Evolutionary conservation across 306 rosid genomes (phyloP), one percentile per base, ranked within the genome.

Genomic region (Fragaria vesca): DNA sequence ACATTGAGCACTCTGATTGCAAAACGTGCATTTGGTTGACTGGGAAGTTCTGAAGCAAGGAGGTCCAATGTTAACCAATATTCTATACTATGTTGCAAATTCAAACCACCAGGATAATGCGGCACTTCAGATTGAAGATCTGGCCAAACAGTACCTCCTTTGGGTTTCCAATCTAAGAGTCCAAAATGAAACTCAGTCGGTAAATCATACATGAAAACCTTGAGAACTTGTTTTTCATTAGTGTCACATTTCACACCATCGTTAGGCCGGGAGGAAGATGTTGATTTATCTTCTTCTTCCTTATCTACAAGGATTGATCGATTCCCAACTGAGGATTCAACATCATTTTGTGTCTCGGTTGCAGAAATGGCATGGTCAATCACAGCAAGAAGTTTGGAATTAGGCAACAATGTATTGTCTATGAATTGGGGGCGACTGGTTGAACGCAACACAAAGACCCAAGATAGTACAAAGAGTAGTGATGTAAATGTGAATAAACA

Each of bases 41-140:
- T 77, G 12, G 88, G 85, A 50, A 86, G 76, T 58, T 85, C 87
- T 15, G 96, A 90, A 80, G 89, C 93, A 16, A 93, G 96, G 75
- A 93, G 72, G 72, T 93, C 97, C 73, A 93, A 32, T 2, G 96
- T 89, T 15, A 93, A 92, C 97, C 97, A 93, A 81, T 83, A 90
- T 45, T 90, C 97, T 83, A 93, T 90, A 26, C 97, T 93, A 71
- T 93, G 97, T 52, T 93, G 97, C 67, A 88, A 63, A 78, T 90
- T 89, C 86, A 93, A 86, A 30, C 90, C 96, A 17, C 96, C 96
- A 2, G 97, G 97, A 61, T 93, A 86, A 30, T 32, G n/a, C 10
- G 94, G 97, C 24, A 84, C 4, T 50, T 78, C 74, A 0, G 57
- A 58, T 40, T 12, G 90, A 45, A 90, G 60, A 84, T 93, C 94